Evolutionary conservation across 1,284 basidiomycete species (phyloP), one percentile per base, ranked within the genome.

Genomic region (Pseudozyma pruni): DNA sequence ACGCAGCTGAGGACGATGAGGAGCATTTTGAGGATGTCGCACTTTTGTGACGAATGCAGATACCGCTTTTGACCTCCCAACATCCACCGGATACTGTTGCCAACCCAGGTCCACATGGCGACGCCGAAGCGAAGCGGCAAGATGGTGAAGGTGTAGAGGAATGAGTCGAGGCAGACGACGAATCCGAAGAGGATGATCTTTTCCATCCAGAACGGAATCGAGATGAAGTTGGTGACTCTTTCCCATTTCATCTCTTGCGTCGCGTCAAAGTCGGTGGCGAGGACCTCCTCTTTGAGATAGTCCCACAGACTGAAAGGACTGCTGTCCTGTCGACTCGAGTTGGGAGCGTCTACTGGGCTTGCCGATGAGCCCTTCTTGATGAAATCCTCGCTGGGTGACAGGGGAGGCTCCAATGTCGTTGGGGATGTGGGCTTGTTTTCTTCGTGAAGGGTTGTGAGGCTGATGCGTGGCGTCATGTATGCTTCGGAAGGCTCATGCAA

Each of bases 71-170:
- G 56, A 7, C 75, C 71, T 7, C 66, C 54, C 4, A 62, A 33
- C 0, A 76, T 46, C 78, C 78, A 79, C 8, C 43, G 45, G 16
- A 42, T 40, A 19, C 47, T 54, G 50, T 79, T 80, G 44, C 57
- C 50, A 16, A 59, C 56, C 70, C 59, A 75, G 4, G 57, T 64
- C 43, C 53, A 71, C 42, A 81, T 29, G 2, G 84, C 83, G 8
- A 81, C 64, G 16, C 76, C 20, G 48, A 82, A 81, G 3, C 95
- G 91, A 54, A 99, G 92, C 7, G 96, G 96, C 8, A 97, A 87
- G 69, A 99, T 94, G 32, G 96, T 98, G 84, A 99, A 97, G 7
- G 93, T 95, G 84, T 98, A 96, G 4, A 99, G 88, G 84, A 98
- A 98, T 3, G 94, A 94, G 83, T 99, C 96, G 45, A 98, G 87